Conservation (phyloP, 345 rosid genomes). For the Heritiera littoralis region DNA sequence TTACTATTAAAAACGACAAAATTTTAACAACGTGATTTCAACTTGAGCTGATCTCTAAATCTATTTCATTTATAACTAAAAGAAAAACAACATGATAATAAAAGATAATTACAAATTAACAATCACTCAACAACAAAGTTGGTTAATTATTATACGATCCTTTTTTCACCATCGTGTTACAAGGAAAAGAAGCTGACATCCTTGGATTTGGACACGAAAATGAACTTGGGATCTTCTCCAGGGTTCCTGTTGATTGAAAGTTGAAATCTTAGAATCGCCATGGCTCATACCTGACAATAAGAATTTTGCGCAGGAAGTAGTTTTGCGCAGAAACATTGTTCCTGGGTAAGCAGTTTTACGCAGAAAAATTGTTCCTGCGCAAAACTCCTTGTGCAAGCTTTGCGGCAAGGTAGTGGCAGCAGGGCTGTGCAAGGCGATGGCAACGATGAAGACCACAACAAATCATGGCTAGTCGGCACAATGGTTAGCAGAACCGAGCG, state of each 20-base stretch:
- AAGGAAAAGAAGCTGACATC: background rate
- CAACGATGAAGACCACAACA: too few relatives aligned
- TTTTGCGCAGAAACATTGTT: too few relatives aligned
- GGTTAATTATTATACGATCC: background rate
- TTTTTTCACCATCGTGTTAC: background rate
- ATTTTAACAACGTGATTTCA: background rate
- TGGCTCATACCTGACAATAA: background rate
- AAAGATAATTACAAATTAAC: background rate
- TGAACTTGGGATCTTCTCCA: background rate
- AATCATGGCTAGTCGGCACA: too few relatives aligned
- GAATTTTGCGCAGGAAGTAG: too few relatives aligned
- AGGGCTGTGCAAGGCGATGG: too few relatives aligned
- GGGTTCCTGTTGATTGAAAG: background rate
- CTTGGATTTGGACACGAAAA: background rate
- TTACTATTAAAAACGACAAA: background rate
- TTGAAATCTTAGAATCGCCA: background rate
- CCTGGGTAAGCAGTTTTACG: too few relatives aligned
- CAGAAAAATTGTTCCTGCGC: too few relatives aligned
- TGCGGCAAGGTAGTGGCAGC: too few relatives aligned
- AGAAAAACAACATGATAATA: background rate
- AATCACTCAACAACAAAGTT: background rate
- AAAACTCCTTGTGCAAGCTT: too few relatives aligned
- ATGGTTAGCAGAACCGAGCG: too few relatives aligned
- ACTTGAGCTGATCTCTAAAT: too few relatives aligned
- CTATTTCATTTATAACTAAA: background rate